Base-by-base conservation (phyloP, 768 basidiomycete species). In the Rhodotorula graminis region DNA sequence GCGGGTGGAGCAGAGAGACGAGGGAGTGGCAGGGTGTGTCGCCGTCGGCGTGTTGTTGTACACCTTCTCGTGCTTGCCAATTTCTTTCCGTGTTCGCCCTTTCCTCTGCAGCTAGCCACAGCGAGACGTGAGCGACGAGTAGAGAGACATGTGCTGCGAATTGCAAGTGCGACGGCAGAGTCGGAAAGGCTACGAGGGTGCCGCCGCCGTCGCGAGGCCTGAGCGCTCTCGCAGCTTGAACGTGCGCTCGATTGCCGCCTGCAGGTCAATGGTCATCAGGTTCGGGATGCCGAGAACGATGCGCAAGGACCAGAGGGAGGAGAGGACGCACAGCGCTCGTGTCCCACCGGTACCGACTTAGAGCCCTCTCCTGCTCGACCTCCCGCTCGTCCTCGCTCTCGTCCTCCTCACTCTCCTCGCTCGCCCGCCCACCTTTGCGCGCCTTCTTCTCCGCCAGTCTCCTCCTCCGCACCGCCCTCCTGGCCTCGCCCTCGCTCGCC, bases 321-420 rank as follows among this genome's bases (percentile, higher is more conserved):
- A 29, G 29, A 33, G 18, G n/a, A 61, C 60, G 15, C 56, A 57
- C 74, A 14, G 55, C 67, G 49, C 56, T 63, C 29, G 65, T 55
- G 40, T 71, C 67, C 74, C 74, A 75, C 46, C 49, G 31, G 37
- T 64, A 69, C 65, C 74, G 46, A 10, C 49, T 62, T n/a, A 65
- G 14, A 25, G 61, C 70, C 11, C 58, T 31, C 42, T 33, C 31
- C 59, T 60, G 59, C 64, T 58, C 67, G 1, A 69, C 61, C 46
- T 69, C 64, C 11, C 74, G 46, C 74, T 75, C 74, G 47, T 75
- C 70, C 15, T 73, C 72, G 64, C 47, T 64, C 25, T 65, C 65
- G 37, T 50, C 49, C 14, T 64, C 71, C 6, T n/a, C 29, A 25
- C 44, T 52, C 58, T 56, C 33, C 47, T 46, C 61, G 16, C 14